Conservation (phyloP, 306 rosid species). For the Luffa acutangula region DNA sequence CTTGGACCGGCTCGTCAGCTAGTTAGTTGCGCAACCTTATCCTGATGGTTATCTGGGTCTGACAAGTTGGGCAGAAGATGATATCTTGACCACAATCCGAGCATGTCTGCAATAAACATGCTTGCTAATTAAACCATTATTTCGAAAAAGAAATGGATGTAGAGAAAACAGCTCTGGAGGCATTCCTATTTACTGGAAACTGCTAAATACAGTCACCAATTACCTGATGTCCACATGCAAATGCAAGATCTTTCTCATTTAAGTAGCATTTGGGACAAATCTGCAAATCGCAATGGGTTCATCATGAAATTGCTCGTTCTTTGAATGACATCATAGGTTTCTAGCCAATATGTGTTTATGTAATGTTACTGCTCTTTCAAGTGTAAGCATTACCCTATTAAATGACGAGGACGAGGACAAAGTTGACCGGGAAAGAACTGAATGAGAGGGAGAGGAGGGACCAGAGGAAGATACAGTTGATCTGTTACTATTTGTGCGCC, state of each 20-base stretch:
- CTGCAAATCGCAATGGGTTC: slow-evolving; percentile 4
- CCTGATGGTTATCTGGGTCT: neutral
- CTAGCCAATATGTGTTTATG: neutral
- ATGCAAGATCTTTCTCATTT: neutral
- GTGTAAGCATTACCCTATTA: neutral
- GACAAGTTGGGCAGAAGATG: slow-evolving; percentile 4
- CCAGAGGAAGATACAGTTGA: neutral
- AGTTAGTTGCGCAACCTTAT: neutral
- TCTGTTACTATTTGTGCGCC: neutral
- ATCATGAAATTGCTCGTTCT: neutral
- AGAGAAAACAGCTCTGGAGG: neutral
- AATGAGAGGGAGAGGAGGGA: neutral
- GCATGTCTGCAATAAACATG: neutral
- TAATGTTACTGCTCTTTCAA: neutral
- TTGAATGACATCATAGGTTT: neutral
- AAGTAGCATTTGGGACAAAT: neutral
- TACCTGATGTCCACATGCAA: slow-evolving; percentile 11
- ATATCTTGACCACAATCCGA: neutral
- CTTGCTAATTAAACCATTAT: neutral
- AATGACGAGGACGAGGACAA: neutral
- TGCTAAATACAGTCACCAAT: neutral
- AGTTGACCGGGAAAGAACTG: neutral
- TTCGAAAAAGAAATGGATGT: neutral
- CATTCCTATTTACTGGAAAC: neutral
- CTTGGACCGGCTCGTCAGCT: neutral